phyloP scores from a whole-genome alignment of 139 green algal species.

The Spirogloea muscicola region DNA sequence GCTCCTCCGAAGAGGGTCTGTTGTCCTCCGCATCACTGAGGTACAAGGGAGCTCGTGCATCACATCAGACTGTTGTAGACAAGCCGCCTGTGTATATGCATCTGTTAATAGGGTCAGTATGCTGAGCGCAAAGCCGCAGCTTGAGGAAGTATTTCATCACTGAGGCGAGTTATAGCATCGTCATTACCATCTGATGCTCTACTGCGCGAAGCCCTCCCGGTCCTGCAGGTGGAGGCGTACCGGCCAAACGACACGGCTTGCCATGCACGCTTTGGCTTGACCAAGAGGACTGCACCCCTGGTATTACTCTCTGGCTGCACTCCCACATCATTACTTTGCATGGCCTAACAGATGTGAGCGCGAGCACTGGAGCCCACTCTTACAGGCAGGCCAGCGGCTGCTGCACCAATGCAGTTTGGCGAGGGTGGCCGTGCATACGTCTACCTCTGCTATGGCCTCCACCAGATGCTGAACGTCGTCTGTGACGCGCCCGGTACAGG shows the following conservation, averaged over 20 bases:
- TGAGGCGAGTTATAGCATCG: not conserved
- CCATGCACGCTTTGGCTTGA: conserved; percentile 39
- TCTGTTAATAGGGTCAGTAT: too few relatives aligned
- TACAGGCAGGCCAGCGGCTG: too few relatives aligned
- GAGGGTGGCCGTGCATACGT: conserved; percentile 20
- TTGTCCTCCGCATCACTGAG: conserved; percentile 44
- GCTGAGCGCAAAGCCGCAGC: too few relatives aligned
- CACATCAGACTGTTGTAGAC: not conserved
- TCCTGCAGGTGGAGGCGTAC: conserved; percentile 46
- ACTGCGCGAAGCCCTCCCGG: not conserved
- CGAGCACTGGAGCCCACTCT: not conserved
- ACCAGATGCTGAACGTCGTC: conserved; percentile 44
- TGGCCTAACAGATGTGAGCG: not conserved
- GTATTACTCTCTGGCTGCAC: too few relatives aligned
- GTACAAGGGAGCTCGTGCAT: not conserved
- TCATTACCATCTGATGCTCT: not conserved
- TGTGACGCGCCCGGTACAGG: conserved; percentile 7
- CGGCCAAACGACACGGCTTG: conserved; percentile 33
- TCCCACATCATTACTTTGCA: not conserved
- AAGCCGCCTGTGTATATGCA: too few relatives aligned
- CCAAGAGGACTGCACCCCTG: conserved; percentile 27
- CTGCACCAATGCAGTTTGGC: conserved; percentile 22
- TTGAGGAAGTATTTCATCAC: not conserved
- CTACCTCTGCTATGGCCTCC: conserved; percentile 47
- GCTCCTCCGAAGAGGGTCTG: conserved; percentile 28